Conservation (phyloP, 2,329 filamentous ascomycete species). For the Diaporthe ilicicola region DNA sequence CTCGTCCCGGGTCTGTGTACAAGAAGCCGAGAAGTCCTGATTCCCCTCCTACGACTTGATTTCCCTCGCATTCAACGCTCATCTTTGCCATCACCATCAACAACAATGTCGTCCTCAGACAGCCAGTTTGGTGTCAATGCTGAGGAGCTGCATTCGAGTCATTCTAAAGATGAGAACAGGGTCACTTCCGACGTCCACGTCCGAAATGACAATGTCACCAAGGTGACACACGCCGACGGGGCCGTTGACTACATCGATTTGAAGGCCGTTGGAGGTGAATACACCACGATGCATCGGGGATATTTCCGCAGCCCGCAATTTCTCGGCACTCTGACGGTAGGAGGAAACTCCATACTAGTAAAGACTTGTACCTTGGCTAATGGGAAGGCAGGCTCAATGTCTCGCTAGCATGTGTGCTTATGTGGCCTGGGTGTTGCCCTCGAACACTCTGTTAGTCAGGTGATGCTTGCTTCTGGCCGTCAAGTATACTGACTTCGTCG, state of each 20-base stretch:
- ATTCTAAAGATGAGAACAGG: background rate
- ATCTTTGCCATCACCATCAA: background rate
- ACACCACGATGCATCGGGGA: slow-evolving; percentile 49
- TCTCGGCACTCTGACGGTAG: slow-evolving; percentile 49
- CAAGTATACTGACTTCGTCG: background rate
- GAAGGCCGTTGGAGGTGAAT: slow-evolving; percentile 51
- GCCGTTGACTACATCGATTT: slow-evolving; percentile 51
- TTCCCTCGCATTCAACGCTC: background rate
- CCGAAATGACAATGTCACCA: slow-evolving; percentile 36
- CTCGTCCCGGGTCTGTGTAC: background rate
- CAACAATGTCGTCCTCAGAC: background rate
- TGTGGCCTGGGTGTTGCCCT: background rate
- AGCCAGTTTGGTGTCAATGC: background rate
- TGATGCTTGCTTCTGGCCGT: background rate
- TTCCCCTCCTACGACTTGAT: background rate
- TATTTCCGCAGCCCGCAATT: slow-evolving; percentile 52
- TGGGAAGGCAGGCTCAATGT: background rate
- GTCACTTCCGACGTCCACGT: background rate
- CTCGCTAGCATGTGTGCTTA: slow-evolving; percentile 14
- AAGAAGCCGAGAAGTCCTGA: background rate
- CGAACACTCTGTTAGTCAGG: background rate
- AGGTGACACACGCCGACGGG: slow-evolving; percentile 49
- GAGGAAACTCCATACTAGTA: too few relatives aligned
- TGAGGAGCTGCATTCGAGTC: background rate
- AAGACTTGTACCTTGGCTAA: background rate